A percentile compares a stretch with the other conserved stretches of the same genome.
Conservation (phyloP, 306 rosid genomes). For the Canavalia gladiata region DNA sequence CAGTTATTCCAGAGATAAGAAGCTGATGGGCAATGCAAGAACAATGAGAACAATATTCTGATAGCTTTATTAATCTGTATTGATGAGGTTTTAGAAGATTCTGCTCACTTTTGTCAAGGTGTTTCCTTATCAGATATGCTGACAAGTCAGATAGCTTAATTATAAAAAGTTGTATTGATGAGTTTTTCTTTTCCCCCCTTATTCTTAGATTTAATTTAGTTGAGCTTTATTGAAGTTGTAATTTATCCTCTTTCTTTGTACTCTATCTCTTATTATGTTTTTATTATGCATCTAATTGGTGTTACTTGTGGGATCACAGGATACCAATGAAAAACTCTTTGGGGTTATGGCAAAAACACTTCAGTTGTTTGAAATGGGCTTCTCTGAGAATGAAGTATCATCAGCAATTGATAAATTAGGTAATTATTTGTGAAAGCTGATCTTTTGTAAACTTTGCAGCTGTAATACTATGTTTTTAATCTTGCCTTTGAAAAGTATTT, state of each 20-base stretch:
- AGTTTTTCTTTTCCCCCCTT: not conserved
- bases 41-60: not conserved
- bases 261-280: not conserved
- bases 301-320: slow-evolving; percentile 54
- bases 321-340: slow-evolving; percentile 70
- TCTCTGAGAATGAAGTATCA: slow-evolving; percentile 90
- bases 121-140: not conserved
- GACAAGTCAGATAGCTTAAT: not conserved
- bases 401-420: slow-evolving; percentile 85
- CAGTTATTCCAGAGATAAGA: not conserved
- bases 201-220: not conserved
- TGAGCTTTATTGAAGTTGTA: not conserved
- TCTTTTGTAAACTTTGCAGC: slow-evolving; percentile 26
- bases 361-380: slow-evolving; percentile 92
- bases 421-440: slow-evolving; percentile 53
- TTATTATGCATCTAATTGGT: slow-evolving; percentile 29
- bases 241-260: not conserved
- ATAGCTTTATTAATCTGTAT: not conserved
- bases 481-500: slow-evolving; percentile 34
- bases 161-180: slow-evolving; percentile 15
- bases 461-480: slow-evolving; percentile 17
- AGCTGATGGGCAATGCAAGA: not conserved
- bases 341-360: slow-evolving; percentile 93
- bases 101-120: not conserved
- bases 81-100: not conserved